phyloP scores from a whole-genome alignment of 2,329 filamentous ascomycete species.

The Aureobasidium zeae region DNA sequence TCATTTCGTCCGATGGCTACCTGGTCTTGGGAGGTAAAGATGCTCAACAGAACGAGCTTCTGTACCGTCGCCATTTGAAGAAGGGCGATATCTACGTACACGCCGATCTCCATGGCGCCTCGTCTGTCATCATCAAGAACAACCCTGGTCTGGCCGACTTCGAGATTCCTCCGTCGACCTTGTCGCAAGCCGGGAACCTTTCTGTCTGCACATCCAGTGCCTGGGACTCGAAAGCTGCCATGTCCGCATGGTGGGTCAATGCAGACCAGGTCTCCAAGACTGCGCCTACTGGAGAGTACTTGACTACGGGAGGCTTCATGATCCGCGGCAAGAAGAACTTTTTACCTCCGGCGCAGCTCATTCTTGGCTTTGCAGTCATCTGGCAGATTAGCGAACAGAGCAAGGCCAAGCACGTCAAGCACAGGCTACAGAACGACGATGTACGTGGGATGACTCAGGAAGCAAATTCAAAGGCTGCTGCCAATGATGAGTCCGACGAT shows the following conservation, averaged over 20 bases:
- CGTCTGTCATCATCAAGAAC: slow-evolving; percentile 86
- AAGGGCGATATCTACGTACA: slow-evolving; percentile 90
- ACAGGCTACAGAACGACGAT: slow-evolving; percentile 46
- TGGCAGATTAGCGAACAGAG: slow-evolving; percentile 87
- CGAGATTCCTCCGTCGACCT: slow-evolving; percentile 81
- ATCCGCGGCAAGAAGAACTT: slow-evolving; percentile 84
- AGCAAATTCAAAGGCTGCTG: slow-evolving; percentile 12
- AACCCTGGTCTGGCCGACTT: slow-evolving; percentile 66
- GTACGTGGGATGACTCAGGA: slow-evolving; percentile 19
- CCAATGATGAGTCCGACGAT: slow-evolving; percentile 20
- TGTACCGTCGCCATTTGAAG: slow-evolving; percentile 78
- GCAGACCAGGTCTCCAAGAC: slow-evolving; percentile 86
- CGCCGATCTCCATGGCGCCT: slow-evolving; percentile 76
- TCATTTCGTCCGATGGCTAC: slow-evolving; percentile 91
- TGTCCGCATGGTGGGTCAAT: slow-evolving; percentile 93
- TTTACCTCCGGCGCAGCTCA: slow-evolving; percentile 73
- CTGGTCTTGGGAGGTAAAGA: slow-evolving; percentile 82
- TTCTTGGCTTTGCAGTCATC: slow-evolving; percentile 79
- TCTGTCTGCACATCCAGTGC: slow-evolving; percentile 78
- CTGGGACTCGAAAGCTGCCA: slow-evolving; percentile 93
- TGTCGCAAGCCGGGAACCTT: slow-evolving; percentile 81
- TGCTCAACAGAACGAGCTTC: slow-evolving; percentile 76
- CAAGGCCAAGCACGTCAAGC: slow-evolving; percentile 68
- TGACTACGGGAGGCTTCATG: slow-evolving; percentile 69
- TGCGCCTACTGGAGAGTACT: slow-evolving; percentile 66